Conservation (phyloP, 1,284 basidiomycete species). For the Testicularia cyperi region DNA sequence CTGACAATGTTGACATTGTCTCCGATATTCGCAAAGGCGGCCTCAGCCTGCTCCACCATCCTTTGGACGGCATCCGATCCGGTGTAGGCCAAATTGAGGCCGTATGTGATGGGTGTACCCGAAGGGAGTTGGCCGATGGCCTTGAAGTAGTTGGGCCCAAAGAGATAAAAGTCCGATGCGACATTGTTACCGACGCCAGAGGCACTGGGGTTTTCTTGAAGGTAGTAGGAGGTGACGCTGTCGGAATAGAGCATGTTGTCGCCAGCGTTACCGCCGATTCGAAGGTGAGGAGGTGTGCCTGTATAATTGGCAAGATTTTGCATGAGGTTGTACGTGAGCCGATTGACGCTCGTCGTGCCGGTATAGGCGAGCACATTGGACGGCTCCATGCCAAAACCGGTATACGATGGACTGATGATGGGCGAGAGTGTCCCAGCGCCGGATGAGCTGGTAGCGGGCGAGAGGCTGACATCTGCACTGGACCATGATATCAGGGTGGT, state of each 20-base stretch:
- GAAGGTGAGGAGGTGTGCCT: slow-evolving; percentile 41
- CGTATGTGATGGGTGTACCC: slow-evolving; percentile 46
- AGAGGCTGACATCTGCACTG: slow-evolving; percentile 20
- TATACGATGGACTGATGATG: slow-evolving; percentile 39
- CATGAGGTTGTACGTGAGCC: slow-evolving; percentile 42
- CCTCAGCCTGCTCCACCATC: slow-evolving; percentile 27
- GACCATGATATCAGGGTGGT: too few species aligned
- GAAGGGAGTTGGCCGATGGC: slow-evolving; percentile 26
- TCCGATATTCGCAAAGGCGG: slow-evolving; percentile 23
- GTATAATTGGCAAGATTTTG: slow-evolving; percentile 44
- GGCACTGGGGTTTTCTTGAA: slow-evolving; percentile 20
- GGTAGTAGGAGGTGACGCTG: slow-evolving; percentile 6
- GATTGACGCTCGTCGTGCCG: slow-evolving; percentile 25
- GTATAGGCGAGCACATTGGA: slow-evolving; percentile 42
- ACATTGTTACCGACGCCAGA: slow-evolving; percentile 14
- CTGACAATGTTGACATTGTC: slow-evolving; percentile 21
- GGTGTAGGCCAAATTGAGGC: slow-evolving; percentile 41
- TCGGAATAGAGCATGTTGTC: slow-evolving; percentile 39
- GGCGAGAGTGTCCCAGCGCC: slow-evolving; percentile 29
- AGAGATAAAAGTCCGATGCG: slow-evolving; percentile 18
- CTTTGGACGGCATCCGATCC: slow-evolving; percentile 25
- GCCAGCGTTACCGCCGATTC: slow-evolving; percentile 44
- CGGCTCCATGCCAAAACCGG: slow-evolving; percentile 50
- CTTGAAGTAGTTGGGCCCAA: slow-evolving; percentile 39
- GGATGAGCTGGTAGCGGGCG: slow-evolving; percentile 9